Evolutionary conservation across 148 eudicot species (phyloP), one percentile per base, ranked within the genome.

Genomic region (Fagopyrum tataricum): DNA sequence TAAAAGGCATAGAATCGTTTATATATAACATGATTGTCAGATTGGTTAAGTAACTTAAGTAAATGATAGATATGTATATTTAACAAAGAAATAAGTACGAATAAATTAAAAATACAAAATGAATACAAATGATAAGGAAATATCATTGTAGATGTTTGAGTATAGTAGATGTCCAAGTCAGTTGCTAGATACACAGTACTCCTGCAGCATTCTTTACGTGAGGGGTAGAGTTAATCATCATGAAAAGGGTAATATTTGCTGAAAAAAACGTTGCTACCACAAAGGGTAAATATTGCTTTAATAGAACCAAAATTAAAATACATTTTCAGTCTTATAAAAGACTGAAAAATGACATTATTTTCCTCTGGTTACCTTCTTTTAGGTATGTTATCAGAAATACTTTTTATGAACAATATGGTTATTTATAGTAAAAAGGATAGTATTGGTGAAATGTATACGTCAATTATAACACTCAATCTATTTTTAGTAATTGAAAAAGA

Each of bases 101-200:
- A n/a, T n/a, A n/a, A n/a, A n/a, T n/a, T n/a, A n/a, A n/a, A n/a
- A n/a, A n/a, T n/a, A n/a, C n/a, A n/a, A n/a, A n/a, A n/a, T n/a
- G n/a, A n/a, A n/a, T 31, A 31, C 37, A 1, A 37, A 64, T 64
- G 69, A 64, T 6, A 64, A 39, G 18, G 69, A 64, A 5, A 31
- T 64, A 64, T 64, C 69, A 64, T 15, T 14, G 20, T 15, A 7
- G 18, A 62, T 62, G 43, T 64, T 64, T 64, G 18, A 37, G 42
- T 64, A 31, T 39, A 64, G 42, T 37, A 37, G 69, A 64, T 64
- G 21, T 64, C 42, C 37, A 64, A 31, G 69, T 64, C 69, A 64
- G 69, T 64, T 14, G 69, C 69, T 64, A 43, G 69, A 64, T 64
- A 39, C 18, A 64, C 37, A 64, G 69, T 64, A 31, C 37, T n/a